Base-by-base conservation (phyloP, 73 alveolate genomes). In the Diophrys appendiculata region DNA sequence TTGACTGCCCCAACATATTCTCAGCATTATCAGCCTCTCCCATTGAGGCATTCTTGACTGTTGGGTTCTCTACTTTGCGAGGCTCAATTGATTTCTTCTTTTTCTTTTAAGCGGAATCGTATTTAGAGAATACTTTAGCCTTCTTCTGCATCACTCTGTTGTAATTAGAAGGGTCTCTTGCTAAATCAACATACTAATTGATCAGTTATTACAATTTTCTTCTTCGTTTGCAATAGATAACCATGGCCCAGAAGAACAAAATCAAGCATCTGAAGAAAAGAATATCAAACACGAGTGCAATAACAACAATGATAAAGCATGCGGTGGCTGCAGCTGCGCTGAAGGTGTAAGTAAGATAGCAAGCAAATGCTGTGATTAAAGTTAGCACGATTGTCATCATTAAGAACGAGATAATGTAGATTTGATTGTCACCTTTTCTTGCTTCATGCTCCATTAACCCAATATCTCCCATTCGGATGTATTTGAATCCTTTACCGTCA, bases 361-460 rank as follows among this genome's bases (percentile, higher is more conserved):
- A 67, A 28, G 52, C 25, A 31, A 67, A 5, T 28, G 75, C 75
- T 28, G 54, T 5, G n/a, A 72, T 1, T 33, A 65, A 23, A 68
- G 75, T 65, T n/a, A 65, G 75, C 43, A 68, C 31, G 28, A 35
- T 27, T 30, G 75, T n/a, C 65, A 31, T 64, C 33, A 77, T 29
- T 53, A 27, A 8, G 0, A 77, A 64, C 27, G 23, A 27, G 23
- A 30, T 14, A 31, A 77, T 32, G 3, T n/a, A 54, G 33, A 22
- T 77, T 33, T n/a, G 53, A 32, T 67, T 56, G 30, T 77, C 72
- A 30, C 52, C 52, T 54, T 67, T 18, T 3, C 31, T 27, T 28
- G 75, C 35, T 29, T 67, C 75, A 24, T 67, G 75, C 54, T 67
- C 31, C 54, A 67, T 67, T 3, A 67, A 54, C 22, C 54, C 75